Evolutionary conservation across 169 alveolate species (phyloP).

Genomic region (Eimeria maxima): DNA sequence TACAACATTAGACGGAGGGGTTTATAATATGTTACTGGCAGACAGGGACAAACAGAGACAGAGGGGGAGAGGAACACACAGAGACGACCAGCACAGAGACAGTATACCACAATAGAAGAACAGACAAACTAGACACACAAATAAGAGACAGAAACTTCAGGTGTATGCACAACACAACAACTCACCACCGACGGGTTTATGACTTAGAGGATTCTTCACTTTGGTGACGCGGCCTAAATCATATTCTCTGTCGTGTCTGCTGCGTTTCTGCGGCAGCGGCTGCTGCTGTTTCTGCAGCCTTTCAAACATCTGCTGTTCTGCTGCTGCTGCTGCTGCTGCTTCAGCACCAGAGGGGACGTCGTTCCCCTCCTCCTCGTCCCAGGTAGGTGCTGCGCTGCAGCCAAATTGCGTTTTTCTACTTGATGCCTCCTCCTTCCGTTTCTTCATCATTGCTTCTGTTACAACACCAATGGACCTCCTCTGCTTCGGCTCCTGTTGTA

Average conservation of each 20-base stretch:
- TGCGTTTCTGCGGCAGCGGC: constrained; percentile 79
- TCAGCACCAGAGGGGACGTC: not conserved
- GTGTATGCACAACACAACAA: not conserved
- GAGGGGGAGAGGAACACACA: no score
- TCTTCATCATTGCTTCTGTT: constrained; percentile 67
- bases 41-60: no score
- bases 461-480: constrained; percentile 3
- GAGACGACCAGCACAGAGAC: no score
- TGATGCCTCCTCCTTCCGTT: constrained; percentile 60
- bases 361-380: constrained; percentile 64
- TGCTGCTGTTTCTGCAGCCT: constrained; percentile 79
- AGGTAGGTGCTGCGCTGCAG: constrained; percentile 5
- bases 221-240: constrained; percentile 85
- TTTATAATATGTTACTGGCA: no score
- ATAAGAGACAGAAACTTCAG: not conserved
- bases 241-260: constrained; percentile 87
- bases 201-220: not conserved
- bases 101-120: no score
- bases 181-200: constrained; percentile 72
- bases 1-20: not conserved
- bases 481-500: not conserved
- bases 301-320: constrained; percentile 39
- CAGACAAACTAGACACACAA: no score
- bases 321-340: constrained; percentile 12
- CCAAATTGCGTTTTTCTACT: constrained; percentile 60